These are phyloP conservation scores for Rhodotorula babjevae DNA, from an alignment of 768 basidiomycete species.

Conservation along the genomic window DNA sequence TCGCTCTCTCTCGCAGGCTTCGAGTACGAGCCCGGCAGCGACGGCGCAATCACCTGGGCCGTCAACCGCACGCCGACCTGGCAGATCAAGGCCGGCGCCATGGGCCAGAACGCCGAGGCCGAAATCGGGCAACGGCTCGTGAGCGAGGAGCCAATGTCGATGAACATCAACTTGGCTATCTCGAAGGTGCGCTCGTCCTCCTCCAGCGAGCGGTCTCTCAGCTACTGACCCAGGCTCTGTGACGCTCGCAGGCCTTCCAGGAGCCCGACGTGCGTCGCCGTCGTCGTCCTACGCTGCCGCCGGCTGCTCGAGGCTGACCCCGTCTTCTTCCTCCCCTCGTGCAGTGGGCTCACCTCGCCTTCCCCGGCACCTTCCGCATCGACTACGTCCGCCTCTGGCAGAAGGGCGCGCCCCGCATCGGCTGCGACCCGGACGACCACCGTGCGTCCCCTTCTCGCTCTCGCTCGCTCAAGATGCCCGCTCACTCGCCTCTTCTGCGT, in stretches of 20 bases:
- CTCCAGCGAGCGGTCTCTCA: not conserved
- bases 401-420: conserved; percentile 11
- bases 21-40: conserved; percentile 43
- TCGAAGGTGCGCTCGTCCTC: conserved; percentile 55
- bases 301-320: not conserved
- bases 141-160: conserved; percentile 79
- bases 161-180: conserved; percentile 62
- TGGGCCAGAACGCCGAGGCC: conserved; percentile 61
- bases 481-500: not conserved
- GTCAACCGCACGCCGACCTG: conserved; percentile 64
- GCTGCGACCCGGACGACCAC: conserved; percentile 7
- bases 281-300: not conserved
- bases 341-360: conserved; percentile 57
- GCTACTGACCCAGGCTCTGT: not conserved
- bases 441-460: not conserved
- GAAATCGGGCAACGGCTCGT: conserved; percentile 64
- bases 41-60: conserved; percentile 80
- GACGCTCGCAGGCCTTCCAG: not conserved
- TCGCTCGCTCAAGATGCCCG: not conserved
- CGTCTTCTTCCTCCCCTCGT: too few relatives aligned
- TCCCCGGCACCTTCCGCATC: conserved; percentile 57
- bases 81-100: conserved; percentile 61
- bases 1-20: conserved; percentile 33
- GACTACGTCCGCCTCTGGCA: conserved; percentile 24
- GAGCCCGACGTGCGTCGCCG: conserved; percentile 50